Evolutionary conservation across 495 filamentous ascomycete species (phyloP), one percentile per base, ranked within the genome.

Genomic region (Aspergillus sparsus): DNA sequence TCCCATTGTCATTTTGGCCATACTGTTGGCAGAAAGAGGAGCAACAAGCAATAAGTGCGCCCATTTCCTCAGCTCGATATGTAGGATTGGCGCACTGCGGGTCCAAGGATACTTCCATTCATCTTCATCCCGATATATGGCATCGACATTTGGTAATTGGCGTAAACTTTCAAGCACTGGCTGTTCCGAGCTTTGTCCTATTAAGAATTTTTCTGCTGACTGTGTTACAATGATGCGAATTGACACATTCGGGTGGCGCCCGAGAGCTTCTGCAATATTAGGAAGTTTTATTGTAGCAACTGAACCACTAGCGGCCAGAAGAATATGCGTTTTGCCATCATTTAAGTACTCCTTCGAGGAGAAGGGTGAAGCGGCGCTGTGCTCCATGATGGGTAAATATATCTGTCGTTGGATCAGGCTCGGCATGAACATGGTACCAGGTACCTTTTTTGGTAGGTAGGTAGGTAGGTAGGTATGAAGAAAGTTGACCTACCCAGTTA

Each of bases 271-370:
- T 50, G 89, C 69, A 55, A 97, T 92, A 56, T 82, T 79, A 6
- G 89, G 89, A 32, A 97, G 81, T 67, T 97, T 97, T 74, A 97
- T 94, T 8, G 92, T 92, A 49, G 93, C 93, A 37, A 97, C 92
- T 16, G 83, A 87, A 39, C 91, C 87, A 44, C 83, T 85, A 18
- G 87, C 88, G 47, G 88, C 89, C 45, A 97, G 83, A 16, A 97
- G 85, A 13, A 97, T 81, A 71, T 98, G 90, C 16, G 75, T 75
- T 68, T 89, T 92, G 35, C 76, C 74, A 66, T 94, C 89, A 18
- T 80, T 58, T 31, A 68, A 56, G 59, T 78, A 46, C 31, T 70
- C 49, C 47, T 72, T 61, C 15, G 69, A 72, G 9, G 69, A 64
- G 56, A 75, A 74, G 21, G 21, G 33, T 58, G 57, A 8, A 2